Evolutionary conservation across 441 rosid species (phyloP).

Genomic region (Theobroma grandiflorum): DNA sequence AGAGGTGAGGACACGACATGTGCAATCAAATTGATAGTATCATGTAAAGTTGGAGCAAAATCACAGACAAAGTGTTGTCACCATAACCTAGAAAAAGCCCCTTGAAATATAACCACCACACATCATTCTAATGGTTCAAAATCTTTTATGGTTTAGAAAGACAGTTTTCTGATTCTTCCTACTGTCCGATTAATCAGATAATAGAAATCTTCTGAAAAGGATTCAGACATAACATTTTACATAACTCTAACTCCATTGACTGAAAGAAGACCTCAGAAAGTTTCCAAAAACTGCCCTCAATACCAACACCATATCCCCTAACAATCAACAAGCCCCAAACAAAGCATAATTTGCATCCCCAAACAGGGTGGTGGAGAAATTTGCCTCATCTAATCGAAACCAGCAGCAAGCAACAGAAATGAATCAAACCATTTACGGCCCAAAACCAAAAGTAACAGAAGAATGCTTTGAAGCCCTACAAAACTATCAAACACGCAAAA

Average conservation of each 20-base stretch:
- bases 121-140: not conserved
- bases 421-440: not conserved
- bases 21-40: not conserved
- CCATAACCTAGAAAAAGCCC: not conserved
- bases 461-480: not conserved
- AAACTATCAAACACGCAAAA: not conserved
- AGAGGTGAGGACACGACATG: not conserved
- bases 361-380: not conserved
- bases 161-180: not conserved
- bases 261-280: not conserved
- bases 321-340: not conserved
- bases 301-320: not conserved
- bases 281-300: not conserved
- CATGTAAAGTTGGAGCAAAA: not conserved
- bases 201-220: not conserved
- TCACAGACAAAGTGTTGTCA: not conserved
- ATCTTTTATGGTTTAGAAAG: slow-evolving; percentile 1
- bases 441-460: not conserved
- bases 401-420: not conserved
- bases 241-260: not conserved
- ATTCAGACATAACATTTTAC: too few relatives aligned
- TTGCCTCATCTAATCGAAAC: slow-evolving; percentile 6
- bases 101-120: not conserved
- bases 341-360: not conserved
- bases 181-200: not conserved